Percentiles rank a stretch among this genome's conserved stretches.
Conservation (phyloP, 768 basidiomycete species). For the Hypholoma fasciculare region DNA sequence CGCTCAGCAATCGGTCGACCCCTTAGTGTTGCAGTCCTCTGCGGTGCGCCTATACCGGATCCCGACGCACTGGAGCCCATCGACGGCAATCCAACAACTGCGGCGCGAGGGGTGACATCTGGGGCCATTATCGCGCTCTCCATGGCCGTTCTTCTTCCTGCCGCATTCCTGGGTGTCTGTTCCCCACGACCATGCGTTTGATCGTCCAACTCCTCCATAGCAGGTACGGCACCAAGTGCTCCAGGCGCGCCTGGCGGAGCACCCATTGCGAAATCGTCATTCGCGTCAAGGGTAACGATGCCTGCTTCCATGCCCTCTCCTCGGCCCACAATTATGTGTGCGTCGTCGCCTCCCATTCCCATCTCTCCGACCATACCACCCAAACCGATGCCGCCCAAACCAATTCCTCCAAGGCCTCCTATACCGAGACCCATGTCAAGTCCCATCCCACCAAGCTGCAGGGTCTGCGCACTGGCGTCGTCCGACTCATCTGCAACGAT, state of each 20-base stretch:
- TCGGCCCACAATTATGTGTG: constrained; percentile 20
- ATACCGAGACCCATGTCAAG: constrained; percentile 7
- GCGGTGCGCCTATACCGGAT: constrained; percentile 18
- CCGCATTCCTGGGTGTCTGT: not conserved
- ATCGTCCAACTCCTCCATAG: constrained; percentile 18
- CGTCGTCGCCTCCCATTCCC: constrained; percentile 15
- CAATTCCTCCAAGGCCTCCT: constrained; percentile 15
- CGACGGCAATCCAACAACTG: constrained; percentile 54
- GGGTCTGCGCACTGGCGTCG: constrained; percentile 17
- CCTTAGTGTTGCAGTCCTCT: constrained; percentile 29
- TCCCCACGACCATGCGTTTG: not conserved
- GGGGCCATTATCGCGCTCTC: constrained; percentile 41
- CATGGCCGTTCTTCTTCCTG: constrained; percentile 24
- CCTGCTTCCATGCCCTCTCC: constrained; percentile 63
- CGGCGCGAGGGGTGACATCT: constrained; percentile 66
- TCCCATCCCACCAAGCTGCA: constrained; percentile 23
- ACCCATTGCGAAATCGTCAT: constrained; percentile 88
- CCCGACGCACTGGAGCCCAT: constrained; percentile 7
- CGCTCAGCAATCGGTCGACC: constrained; percentile 12
- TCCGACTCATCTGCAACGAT: constrained; percentile 40
- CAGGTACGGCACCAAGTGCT: constrained; percentile 44
- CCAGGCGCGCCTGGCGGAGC: constrained; percentile 89
- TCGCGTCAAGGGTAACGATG: constrained; percentile 74
- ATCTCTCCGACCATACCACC: not conserved
- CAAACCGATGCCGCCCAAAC: constrained; percentile 27